Base-by-base conservation (phyloP, 2,329 filamentous ascomycete genomes). In the Tolypocladium capitatum region DNA sequence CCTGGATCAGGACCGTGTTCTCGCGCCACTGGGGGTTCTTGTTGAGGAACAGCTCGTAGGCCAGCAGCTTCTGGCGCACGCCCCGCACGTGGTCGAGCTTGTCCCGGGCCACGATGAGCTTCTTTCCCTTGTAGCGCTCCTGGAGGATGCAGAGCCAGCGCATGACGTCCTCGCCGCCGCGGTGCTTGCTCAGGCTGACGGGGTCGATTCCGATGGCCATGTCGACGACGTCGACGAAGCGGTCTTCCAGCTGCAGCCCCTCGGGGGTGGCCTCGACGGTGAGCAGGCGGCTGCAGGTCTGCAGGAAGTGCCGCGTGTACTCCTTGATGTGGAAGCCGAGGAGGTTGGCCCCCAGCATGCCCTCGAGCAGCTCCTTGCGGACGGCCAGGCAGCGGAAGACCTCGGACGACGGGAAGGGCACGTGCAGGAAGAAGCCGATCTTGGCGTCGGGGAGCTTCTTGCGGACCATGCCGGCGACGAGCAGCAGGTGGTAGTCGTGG, bases 341-440 rank as follows among this genome's bases (percentile, higher is more conserved):
- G 13, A 97, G 72, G 57, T 96, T 94, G 48, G 92, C 87, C 10
- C 91, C 91, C 0, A 97, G 78, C 73, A 97, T 91, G 48, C 92
- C 91, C 56, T 95, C 84, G 1, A 97, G 76, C 10, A 97, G 76
- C 64, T 95, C 79, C 55, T 85, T 90, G 49, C 91, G 84, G 11
- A 88, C 83, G 3, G 91, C 86, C 21, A 97, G 70, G 63, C 91
- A 97, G 43, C 91, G 80, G 68, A 97, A 97, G 1, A 97, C 88
- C 60, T 97, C 91, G 0, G 91, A 96, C 0, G 91, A 96, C 0
- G 91, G 91, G 65, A 97, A 97, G 0, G 91, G 89, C 28, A 91
- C 88, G 61, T 97, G 91, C 16, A 97, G 70, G 69, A 96, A 97
- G 70, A 97, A 92, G 11, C 91, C 91, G 57, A 97, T 96, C 68